Evolutionary conservation across 208 protist species (phyloP).

Genomic region (Hexamita inflata): DNA sequence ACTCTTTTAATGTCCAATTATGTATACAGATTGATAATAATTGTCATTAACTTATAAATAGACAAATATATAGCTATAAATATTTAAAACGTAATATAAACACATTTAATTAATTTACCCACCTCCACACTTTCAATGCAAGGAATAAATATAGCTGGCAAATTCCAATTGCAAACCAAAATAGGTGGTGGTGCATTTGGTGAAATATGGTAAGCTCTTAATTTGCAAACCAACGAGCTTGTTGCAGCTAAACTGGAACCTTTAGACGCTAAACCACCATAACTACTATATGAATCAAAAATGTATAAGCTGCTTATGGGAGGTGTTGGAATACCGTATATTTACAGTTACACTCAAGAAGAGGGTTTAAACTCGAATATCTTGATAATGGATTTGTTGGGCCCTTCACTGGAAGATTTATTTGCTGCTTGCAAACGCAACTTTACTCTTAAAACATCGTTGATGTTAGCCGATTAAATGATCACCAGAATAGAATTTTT

Average conservation of each 20-base stretch:
- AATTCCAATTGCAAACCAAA: slow-evolving; percentile 2
- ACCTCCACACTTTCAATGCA: too few species aligned
- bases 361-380: slow-evolving; percentile 91
- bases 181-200: slow-evolving; percentile 29
- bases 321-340: slow-evolving; percentile 72
- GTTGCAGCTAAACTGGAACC: slow-evolving; percentile 75
- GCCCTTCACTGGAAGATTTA: slow-evolving; percentile 86
- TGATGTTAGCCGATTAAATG: slow-evolving; percentile 92
- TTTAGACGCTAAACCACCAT: slow-evolving; percentile 67
- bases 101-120: too few species aligned
- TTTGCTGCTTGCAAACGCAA: slow-evolving; percentile 65
- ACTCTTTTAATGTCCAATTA: too few species aligned
- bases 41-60: too few species aligned
- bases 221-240: slow-evolving; percentile 51
- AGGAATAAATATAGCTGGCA: slow-evolving; percentile 23
- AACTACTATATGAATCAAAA: slow-evolving; percentile 86
- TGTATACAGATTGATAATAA: too few species aligned
- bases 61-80: too few species aligned
- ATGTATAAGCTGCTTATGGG: slow-evolving; percentile 67
- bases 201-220: slow-evolving; percentile 26
- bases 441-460: slow-evolving; percentile 90
- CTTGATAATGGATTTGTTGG: slow-evolving; percentile 93
- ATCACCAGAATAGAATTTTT: slow-evolving; percentile 80
- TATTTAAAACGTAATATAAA: too few species aligned
- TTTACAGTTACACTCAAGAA: slow-evolving; percentile 75